Conservation (phyloP, 768 basidiomycete species). For the Tricholomella constricta region DNA sequence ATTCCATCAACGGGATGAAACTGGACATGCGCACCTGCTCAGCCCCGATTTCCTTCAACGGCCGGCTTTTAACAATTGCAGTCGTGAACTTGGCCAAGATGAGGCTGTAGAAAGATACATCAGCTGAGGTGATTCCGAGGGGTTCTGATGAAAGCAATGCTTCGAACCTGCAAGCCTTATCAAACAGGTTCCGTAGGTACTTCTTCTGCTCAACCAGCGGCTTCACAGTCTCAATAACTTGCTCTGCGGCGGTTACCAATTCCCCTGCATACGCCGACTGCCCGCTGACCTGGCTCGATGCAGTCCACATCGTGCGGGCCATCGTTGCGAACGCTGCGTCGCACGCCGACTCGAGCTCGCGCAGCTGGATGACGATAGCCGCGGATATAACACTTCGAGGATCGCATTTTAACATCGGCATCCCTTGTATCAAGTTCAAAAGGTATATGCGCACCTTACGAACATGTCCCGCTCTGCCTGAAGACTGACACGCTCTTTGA, state of each 20-base stretch:
- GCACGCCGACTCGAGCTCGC: constrained; percentile 83
- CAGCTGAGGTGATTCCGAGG: background rate
- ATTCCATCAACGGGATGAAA: background rate
- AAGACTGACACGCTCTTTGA: constrained; percentile 77
- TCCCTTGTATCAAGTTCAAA: background rate
- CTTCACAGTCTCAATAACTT: constrained; percentile 75
- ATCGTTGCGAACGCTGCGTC: constrained; percentile 81
- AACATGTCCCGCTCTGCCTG: constrained; percentile 89
- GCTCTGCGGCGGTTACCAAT: constrained; percentile 71
- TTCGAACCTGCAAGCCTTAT: constrained; percentile 88
- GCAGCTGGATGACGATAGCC: constrained; percentile 76
- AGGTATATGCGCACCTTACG: constrained; percentile 58
- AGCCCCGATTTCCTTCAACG: constrained; percentile 89
- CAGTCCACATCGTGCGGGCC: constrained; percentile 77
- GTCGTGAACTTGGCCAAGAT: constrained; percentile 88
- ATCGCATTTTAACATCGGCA: background rate
- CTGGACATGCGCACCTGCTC: constrained; percentile 70
- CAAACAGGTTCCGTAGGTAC: constrained; percentile 89
- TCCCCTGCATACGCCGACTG: constrained; percentile 82
- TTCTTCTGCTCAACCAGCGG: constrained; percentile 92
- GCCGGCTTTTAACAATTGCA: constrained; percentile 85
- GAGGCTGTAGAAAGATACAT: constrained; percentile 49
- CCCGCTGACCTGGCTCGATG: constrained; percentile 81
- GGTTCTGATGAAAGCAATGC: background rate
- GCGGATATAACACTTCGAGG: constrained; percentile 74